Conservation (phyloP, 73 alveolate genomes). For the Paramecium pentaurelia region DNA sequence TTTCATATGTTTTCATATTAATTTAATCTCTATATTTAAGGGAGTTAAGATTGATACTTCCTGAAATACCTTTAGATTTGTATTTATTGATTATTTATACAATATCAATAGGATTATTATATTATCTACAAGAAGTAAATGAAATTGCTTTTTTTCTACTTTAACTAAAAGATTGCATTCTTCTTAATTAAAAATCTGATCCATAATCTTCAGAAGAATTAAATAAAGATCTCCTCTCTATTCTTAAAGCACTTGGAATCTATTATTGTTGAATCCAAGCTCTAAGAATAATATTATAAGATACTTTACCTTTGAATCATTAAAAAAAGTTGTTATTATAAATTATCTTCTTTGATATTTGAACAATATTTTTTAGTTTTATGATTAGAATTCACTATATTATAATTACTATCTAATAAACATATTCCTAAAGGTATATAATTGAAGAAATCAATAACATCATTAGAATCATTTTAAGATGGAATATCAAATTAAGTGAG, state of each 20-base stretch:
- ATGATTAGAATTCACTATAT: background rate
- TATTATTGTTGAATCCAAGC: background rate
- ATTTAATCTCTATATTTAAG: background rate
- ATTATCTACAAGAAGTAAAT: background rate
- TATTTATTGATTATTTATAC: background rate
- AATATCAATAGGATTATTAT: background rate
- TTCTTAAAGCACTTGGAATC: background rate
- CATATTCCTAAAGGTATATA: slow-evolving; percentile 4
- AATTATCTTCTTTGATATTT: background rate
- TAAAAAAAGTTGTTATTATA: background rate
- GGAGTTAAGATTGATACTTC: background rate
- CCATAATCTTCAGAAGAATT: background rate
- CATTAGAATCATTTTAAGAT: background rate
- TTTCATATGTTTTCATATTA: background rate
- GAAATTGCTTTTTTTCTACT: background rate
- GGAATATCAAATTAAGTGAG: background rate
- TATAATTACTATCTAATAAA: background rate
- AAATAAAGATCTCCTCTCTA: background rate
- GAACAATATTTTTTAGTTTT: background rate
- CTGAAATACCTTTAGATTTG: background rate
- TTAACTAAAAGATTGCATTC: background rate
- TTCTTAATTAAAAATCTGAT: background rate
- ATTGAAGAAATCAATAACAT: background rate
- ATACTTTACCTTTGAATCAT: slow-evolving; percentile 2
- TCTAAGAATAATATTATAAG: background rate